Conservation (phyloP, 176 grass and related monocot genomes). For the Aegilops bicornis region DNA sequence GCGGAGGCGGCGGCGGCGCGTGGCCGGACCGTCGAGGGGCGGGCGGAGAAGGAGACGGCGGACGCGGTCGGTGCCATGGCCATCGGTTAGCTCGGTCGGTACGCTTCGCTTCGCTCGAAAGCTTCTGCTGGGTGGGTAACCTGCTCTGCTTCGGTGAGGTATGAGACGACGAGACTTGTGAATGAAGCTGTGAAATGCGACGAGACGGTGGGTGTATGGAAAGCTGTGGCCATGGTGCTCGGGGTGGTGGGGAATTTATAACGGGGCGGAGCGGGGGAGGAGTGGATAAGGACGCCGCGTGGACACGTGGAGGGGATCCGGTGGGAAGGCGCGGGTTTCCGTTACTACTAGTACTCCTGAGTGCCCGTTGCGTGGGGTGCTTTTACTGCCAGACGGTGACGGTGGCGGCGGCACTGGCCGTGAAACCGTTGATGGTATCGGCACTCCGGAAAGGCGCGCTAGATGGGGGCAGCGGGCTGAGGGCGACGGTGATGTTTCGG, state of each 20-base stretch:
- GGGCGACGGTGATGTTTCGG: not conserved
- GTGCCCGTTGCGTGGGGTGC: not conserved
- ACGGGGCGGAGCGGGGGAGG: not conserved
- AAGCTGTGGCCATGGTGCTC: not conserved
- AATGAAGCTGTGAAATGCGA: not conserved
- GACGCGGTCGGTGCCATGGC: conserved; percentile 20
- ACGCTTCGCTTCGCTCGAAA: not conserved
- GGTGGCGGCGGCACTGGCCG: not conserved
- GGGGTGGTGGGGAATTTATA: conserved; percentile 32
- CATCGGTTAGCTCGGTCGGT: not conserved
- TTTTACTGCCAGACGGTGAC: not conserved
- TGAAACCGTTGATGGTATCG: not conserved
- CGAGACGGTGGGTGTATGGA: not conserved
- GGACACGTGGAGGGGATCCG: conserved; percentile 14
- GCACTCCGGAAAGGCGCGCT: not conserved
- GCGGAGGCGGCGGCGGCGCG: not conserved
- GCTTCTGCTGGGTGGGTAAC: no score
- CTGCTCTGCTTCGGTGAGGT: not conserved
- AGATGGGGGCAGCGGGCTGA: not conserved
- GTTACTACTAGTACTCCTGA: not conserved
- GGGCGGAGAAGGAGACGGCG: conserved; percentile 17
- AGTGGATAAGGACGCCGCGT: conserved; percentile 39
- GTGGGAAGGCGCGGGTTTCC: not conserved
- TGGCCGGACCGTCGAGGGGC: not conserved
- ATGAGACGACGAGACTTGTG: not conserved